phyloP scores from a whole-genome alignment of 73 alveolate genomes.

The Tetrahymena borealis region DNA sequence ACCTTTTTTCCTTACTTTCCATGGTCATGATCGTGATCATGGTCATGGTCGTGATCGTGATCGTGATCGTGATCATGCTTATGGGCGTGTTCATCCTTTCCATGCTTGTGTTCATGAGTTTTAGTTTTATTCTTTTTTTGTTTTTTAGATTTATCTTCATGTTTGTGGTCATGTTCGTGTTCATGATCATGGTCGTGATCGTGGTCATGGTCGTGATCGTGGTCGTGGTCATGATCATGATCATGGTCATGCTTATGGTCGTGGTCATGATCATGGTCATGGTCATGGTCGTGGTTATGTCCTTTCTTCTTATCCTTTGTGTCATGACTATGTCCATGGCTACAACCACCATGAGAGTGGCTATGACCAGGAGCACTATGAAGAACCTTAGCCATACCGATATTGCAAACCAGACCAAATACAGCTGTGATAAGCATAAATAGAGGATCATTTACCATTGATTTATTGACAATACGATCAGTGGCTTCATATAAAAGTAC shows the following conservation, averaged over 20 bases:
- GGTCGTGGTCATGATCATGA: conserved; percentile 9
- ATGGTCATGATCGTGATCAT: conserved; percentile 6
- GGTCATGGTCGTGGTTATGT: not conserved
- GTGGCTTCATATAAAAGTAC: conserved; percentile 85
- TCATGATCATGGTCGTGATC: conserved; percentile 2
- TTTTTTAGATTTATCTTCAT: not conserved
- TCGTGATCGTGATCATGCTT: not conserved
- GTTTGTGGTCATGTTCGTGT: not conserved
- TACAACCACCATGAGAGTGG: conserved; percentile 29
- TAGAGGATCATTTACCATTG: conserved; percentile 58
- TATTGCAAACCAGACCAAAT: conserved; percentile 78
- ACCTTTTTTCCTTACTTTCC: not conserved
- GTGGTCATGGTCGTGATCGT: not conserved
- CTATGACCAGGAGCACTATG: conserved; percentile 44
- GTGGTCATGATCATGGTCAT: not conserved
- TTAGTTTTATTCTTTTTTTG: not conserved
- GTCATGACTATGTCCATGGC: not conserved
- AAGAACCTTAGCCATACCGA: conserved; percentile 76
- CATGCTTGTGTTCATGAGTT: not conserved
- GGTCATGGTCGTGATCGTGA: conserved; percentile 13
- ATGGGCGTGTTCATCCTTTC: too few relatives aligned
- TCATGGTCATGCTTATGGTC: not conserved
- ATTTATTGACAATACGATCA: conserved; percentile 54
- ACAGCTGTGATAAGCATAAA: conserved; percentile 81
- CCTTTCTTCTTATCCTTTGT: not conserved